Evolutionary conservation across 2,329 filamentous ascomycete genomes (phyloP), one percentile per base, ranked within the genome.

Genomic region (Cladophialophora bantiana): DNA sequence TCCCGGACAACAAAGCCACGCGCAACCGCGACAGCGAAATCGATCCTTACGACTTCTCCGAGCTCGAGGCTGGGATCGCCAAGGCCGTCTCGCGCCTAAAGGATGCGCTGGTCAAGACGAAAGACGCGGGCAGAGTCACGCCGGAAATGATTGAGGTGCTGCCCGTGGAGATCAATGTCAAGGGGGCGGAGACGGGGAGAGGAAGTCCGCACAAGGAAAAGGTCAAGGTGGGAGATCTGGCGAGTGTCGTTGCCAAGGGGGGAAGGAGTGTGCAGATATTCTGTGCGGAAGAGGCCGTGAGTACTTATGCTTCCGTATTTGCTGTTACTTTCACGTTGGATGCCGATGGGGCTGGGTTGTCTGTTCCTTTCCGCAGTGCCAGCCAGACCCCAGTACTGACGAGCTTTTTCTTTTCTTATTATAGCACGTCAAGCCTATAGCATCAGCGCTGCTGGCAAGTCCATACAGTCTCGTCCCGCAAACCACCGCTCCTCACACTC

Each of bases 181-280:
- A 78, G 56, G 84, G 85, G 26, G 84, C 88, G 68, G 80, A 83
- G 68, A 82, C 83, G 54, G 68, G 70, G n/a, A 62, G 62, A 10
- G 67, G 60, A 9, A 40, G 54, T 13, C 38, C 65, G 20, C 71
- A 73, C 42, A 70, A 72, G 32, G 77, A 77, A 20, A 84, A 78
- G 1, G 81, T 85, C 57, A 82, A 79, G 68, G 72, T 92, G 59
- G 83, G 84, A 9, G 88, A 90, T 74, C 74, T 92, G 64, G 89
- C 88, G 2, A 89, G 90, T 74, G 86, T 91, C 15, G 81, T 91
- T 45, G 87, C 88, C 0, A 88, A 89, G 73, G 88, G 84, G 32
- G 83, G 88, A 10, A 78, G 88, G 63, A 83, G 82, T 71, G 76
- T 90, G 35, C 84, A 86, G 66, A 80, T 91, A n/a, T 75, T 90